Percentiles rank a stretch among this genome's conserved stretches.
Conservation (phyloP, 345 rosid genomes). For the Adansonia digitata region DNA sequence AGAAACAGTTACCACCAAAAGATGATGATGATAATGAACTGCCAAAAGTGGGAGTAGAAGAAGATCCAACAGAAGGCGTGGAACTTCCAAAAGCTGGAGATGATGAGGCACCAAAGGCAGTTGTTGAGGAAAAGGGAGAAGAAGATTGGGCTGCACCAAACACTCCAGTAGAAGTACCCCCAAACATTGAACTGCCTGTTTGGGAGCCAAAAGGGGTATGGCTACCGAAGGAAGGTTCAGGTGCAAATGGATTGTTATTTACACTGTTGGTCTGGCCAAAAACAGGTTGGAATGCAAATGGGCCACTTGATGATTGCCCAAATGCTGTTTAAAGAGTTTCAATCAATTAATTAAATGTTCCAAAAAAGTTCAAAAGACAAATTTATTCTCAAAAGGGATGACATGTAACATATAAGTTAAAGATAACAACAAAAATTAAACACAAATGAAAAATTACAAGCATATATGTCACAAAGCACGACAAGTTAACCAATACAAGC, state of each 20-base stretch:
- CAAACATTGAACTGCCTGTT: conserved; percentile 69
- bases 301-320: conserved; percentile 72
- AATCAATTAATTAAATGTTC: conserved; percentile 6
- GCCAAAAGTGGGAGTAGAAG: conserved; percentile 73
- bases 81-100: conserved; percentile 71
- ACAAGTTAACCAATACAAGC: not conserved
- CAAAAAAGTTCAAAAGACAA: not conserved
- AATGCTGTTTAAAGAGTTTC: conserved; percentile 46
- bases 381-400: not conserved
- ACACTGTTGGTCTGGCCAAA: conserved; percentile 71
- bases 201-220: conserved; percentile 75
- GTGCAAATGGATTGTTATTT: conserved; percentile 60
- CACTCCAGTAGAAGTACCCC: conserved; percentile 86
- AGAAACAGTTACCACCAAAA: conserved; percentile 61
- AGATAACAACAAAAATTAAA: not conserved
- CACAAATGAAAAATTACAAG: not conserved
- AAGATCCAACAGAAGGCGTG: conserved; percentile 55
- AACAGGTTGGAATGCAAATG: conserved; percentile 62
- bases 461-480: not conserved
- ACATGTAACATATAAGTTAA: not conserved
- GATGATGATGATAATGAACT: conserved; percentile 51
- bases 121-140: conserved; percentile 56
- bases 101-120: conserved; percentile 78
- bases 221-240: conserved; percentile 58
- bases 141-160: conserved; percentile 71